phyloP scores from a whole-genome alignment of 2,329 filamentous ascomycete species.

The Colletotrichum sp. region DNA sequence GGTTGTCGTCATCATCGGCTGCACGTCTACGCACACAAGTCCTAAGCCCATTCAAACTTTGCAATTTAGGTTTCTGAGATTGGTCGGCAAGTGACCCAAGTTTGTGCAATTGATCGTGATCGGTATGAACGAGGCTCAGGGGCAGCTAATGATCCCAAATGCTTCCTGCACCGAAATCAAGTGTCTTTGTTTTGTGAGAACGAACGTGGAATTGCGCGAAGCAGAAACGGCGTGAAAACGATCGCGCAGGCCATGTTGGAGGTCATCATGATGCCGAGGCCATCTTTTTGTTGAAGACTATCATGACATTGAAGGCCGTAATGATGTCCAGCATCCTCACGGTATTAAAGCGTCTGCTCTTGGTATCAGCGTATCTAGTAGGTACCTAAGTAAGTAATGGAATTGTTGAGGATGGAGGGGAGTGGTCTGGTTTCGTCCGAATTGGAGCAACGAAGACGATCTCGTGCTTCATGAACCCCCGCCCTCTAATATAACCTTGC shows the following conservation, averaged over 20 bases:
- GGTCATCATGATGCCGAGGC: background rate
- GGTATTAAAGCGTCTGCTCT: background rate
- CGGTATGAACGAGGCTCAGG: background rate
- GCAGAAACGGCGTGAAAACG: background rate
- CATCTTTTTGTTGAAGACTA: background rate
- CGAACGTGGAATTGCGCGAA: background rate
- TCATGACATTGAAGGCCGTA: background rate
- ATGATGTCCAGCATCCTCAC: background rate
- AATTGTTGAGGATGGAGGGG: background rate
- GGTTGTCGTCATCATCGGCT: background rate
- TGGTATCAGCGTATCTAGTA: background rate
- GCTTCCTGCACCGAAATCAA: background rate
- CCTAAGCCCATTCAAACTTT: background rate
- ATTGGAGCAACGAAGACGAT: background rate
- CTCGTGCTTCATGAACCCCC: background rate
- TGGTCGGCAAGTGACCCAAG: background rate
- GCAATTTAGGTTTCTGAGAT: background rate
- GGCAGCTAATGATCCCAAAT: background rate
- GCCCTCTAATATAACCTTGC: background rate
- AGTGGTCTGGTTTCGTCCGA: background rate
- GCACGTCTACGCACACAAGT: background rate
- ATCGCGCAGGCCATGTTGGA: background rate
- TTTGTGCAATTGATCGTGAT: background rate
- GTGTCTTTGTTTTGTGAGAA: background rate
- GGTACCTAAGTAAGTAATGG: background rate